Evolutionary conservation across 768 basidiomycete genomes (phyloP), one percentile per base, ranked within the genome.

Genomic region (Leccinum arenicola): DNA sequence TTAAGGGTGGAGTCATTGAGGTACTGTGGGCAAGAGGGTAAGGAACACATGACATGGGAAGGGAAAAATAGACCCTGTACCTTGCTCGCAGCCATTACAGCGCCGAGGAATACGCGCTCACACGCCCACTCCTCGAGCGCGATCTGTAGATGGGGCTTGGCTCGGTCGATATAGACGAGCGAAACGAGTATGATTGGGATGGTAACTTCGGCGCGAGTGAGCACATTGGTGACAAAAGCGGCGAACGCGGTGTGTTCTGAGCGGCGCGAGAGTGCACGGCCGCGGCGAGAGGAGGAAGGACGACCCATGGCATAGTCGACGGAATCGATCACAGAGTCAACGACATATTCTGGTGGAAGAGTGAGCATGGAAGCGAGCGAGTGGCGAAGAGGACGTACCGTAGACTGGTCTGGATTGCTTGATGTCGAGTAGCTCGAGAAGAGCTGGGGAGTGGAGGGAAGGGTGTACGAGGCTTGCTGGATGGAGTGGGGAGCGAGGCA

Each of bases 101-200:
- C 86, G 53, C 93, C 93, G 47, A 95, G 83, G 75, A 95, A 95
- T 31, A 95, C 93, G 45, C 93, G 86, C 74, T 95, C 92, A 52
- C 90, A 80, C 14, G 93, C 93, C 89, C 89, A 91, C 67, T 90
- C 85, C 69, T 91, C 88, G 60, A 89, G 77, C 9, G 88, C 88
- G 63, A 91, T 91, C 68, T 89, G 87, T 47, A 93, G 80, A 71
- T 91, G 88, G 3, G 88, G 88, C 65, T 85, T 86, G 3, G 90
- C 87, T 56, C 91, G 76, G 74, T 85, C 77, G 69, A 92, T 86
- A 73, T 92, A 93, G 70, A 87, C 87, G 55, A 91, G 83, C 7
- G 89, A 73, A 35, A 83, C 84, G 58, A 92, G 80, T 66, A 91
- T 72, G 51, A 85, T 86, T 45, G 89, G 80, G 52, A 85, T 81